A percentile compares a stretch with the other conserved stretches of the same genome.
phyloP scores from a whole-genome alignment of 2,329 filamentous ascomycete genomes.

The Penicillium sp. region DNA sequence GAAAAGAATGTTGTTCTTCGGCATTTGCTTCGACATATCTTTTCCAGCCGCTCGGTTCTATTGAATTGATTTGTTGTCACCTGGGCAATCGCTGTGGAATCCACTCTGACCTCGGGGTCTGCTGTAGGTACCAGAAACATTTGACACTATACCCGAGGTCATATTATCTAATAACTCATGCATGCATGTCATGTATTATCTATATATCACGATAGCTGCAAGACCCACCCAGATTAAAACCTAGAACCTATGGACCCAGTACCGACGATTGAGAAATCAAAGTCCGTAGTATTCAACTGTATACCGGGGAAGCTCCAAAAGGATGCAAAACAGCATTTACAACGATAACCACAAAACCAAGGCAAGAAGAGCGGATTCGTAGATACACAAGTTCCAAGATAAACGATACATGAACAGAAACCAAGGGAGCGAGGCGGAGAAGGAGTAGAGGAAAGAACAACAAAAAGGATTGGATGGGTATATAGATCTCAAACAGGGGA shows the following conservation, averaged over 20 bases:
- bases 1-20: not conserved
- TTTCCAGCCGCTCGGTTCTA: not conserved
- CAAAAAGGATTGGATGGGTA: conserved; percentile 23
- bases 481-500: conserved; percentile 17
- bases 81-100: too few species aligned
- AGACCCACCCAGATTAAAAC: not conserved
- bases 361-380: conserved; percentile 9
- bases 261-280: not conserved
- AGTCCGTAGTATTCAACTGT: not conserved
- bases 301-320: not conserved
- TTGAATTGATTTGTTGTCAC: too few species aligned
- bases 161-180: not conserved
- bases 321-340: conserved; percentile 5
- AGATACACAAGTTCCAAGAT: conserved; percentile 21
- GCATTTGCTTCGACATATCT: not conserved
- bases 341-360: conserved; percentile 1
- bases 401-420: conserved; percentile 14
- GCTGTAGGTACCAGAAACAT: too few species aligned
- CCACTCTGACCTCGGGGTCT: too few species aligned
- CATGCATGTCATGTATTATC: not conserved
- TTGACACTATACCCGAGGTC: conserved; percentile 20
- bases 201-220: not conserved
- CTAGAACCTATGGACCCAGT: not conserved
- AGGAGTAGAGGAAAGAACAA: not conserved
- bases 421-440: conserved; percentile 5